A percentile compares a stretch with the other conserved stretches of the same genome.
These are phyloP conservation scores for Blastocystis sp. DNA, from an alignment of 352 stramenopile species.

Conservation along the genomic window DNA sequence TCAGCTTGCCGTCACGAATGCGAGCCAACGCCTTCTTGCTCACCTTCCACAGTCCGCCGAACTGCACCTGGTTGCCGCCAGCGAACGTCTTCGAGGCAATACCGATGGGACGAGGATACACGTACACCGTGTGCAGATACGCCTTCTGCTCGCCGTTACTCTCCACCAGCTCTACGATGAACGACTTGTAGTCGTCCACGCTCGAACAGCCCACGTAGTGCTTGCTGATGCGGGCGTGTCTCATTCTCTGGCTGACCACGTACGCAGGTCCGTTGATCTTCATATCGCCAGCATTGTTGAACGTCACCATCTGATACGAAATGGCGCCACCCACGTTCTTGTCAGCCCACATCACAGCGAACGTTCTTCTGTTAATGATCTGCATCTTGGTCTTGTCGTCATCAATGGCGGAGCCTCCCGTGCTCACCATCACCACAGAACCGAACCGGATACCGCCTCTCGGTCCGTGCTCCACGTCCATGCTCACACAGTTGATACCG, in stretches of 20 bases:
- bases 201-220: neutral
- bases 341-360: constrained; percentile 3
- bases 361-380: neutral
- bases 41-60: constrained; percentile 19
- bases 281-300: constrained; percentile 22
- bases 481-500: neutral
- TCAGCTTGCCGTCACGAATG: neutral
- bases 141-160: neutral
- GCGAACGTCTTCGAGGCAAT: constrained; percentile 7
- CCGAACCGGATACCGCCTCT: neutral
- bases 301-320: constrained; percentile 14
- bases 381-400: neutral
- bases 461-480: neutral
- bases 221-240: neutral
- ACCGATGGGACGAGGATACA: constrained; percentile 40
- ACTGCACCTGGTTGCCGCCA: constrained; percentile 37
- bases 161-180: neutral
- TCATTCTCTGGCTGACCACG: neutral
- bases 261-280: neutral
- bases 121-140: constrained; percentile 8
- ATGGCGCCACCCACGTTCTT: constrained; percentile 1
- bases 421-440: neutral
- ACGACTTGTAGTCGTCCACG: constrained; percentile 21
- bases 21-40: neutral
- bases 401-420: constrained; percentile 24